Evolutionary conservation across 805 yeast species (phyloP).

Genomic region (Candida vaughaniae): DNA sequence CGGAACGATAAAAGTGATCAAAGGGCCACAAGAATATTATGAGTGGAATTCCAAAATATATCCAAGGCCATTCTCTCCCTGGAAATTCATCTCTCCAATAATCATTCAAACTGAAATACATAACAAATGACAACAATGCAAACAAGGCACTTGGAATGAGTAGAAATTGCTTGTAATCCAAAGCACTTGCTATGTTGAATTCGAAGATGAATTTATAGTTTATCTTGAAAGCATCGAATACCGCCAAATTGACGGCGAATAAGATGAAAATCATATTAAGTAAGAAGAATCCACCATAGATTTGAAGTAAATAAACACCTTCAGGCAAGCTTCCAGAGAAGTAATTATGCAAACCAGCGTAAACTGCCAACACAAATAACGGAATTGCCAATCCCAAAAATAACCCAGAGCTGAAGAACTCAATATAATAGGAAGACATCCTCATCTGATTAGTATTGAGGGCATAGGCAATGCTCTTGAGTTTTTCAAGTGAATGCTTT

Average conservation of each 20-base stretch:
- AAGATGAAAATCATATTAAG: constrained; percentile 58
- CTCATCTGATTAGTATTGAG: constrained; percentile 29
- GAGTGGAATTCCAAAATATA: constrained; percentile 58
- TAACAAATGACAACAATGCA: constrained; percentile 56
- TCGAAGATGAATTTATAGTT: constrained; percentile 93
- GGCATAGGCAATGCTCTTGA: constrained; percentile 46
- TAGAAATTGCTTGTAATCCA: constrained; percentile 65
- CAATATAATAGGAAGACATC: constrained; percentile 32
- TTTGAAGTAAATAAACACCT: constrained; percentile 65
- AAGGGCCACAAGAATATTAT: constrained; percentile 60
- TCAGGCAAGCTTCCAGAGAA: constrained; percentile 45
- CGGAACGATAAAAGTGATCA: constrained; percentile 50
- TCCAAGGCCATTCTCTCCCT: constrained; percentile 77
- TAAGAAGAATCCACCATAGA: constrained; percentile 91
- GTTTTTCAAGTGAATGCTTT: constrained; percentile 68
- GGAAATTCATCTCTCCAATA: constrained; percentile 62
- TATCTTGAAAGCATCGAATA: constrained; percentile 73
- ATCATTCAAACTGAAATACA: constrained; percentile 74
- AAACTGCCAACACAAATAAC: constrained; percentile 58
- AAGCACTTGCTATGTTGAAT: constrained; percentile 64
- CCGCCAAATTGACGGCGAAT: constrained; percentile 65
- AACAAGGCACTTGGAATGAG: constrained; percentile 62
- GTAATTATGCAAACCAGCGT: constrained; percentile 46
- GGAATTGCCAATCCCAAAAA: constrained; percentile 72
- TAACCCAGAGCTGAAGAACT: constrained; percentile 63